A percentile compares a stretch with the other conserved stretches of the same genome.
Evolutionary conservation across 2,329 filamentous ascomycete genomes (phyloP).

Genomic region (Aaosphaeria pasadenensis): DNA sequence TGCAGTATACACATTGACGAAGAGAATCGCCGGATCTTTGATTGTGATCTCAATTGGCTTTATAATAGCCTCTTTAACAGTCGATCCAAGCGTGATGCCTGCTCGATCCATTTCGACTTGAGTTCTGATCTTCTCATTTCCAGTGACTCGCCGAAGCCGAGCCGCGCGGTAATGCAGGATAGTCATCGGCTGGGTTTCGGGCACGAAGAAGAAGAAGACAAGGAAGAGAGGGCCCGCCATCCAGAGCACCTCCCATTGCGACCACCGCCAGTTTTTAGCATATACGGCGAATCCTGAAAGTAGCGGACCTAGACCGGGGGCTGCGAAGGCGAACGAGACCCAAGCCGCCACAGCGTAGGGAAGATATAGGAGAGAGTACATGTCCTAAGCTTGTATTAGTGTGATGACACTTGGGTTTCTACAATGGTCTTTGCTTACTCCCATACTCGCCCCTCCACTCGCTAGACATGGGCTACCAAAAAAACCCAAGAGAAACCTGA

Average conservation of each 20-base stretch:
- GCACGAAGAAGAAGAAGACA: conserved; percentile 61
- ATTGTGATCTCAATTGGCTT: conserved; percentile 51
- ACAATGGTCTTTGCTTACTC: conserved; percentile 7
- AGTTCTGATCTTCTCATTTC: conserved; percentile 54
- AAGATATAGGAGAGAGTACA: conserved; percentile 53
- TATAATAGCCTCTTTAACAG: conserved; percentile 57
- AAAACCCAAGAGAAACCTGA: conserved; percentile 54
- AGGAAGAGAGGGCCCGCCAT: conserved; percentile 57
- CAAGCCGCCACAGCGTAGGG: conserved; percentile 60
- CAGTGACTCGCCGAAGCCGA: conserved; percentile 61
- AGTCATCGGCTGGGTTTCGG: conserved; percentile 60
- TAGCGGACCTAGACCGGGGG: conserved; percentile 59
- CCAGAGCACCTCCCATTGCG: conserved; percentile 63
- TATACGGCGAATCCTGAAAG: conserved; percentile 60
- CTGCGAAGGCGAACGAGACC: conserved; percentile 52
- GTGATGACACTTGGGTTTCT: background rate
- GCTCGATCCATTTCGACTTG: conserved; percentile 64
- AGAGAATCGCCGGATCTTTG: conserved; percentile 35
- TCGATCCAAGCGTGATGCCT: conserved; percentile 47
- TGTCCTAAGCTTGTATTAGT: conserved; percentile 22
- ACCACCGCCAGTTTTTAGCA: conserved; percentile 61
- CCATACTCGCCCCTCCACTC: conserved; percentile 49
- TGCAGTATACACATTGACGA: conserved; percentile 14
- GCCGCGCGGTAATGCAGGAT: conserved; percentile 61
- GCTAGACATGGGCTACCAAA: conserved; percentile 61